Evolutionary conservation across 805 yeast genomes (phyloP).

Genomic region (Saccharomycopsis sp.): DNA sequence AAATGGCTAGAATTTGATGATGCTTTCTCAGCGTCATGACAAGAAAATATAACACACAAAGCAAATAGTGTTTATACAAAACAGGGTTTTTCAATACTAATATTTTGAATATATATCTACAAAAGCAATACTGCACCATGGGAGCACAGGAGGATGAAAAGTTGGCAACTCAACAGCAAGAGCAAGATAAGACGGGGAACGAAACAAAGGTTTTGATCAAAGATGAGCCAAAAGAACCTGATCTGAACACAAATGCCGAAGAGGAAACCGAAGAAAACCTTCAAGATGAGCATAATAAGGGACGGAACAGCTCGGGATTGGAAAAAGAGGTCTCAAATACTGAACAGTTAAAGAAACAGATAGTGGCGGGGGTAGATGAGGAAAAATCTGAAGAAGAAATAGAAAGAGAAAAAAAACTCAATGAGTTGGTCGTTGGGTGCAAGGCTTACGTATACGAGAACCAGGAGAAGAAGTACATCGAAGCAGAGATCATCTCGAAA

Average conservation of each 20-base stretch:
- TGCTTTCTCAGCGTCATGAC: too few relatives aligned
- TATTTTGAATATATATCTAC: too few relatives aligned
- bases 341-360: background rate
- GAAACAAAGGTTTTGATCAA: background rate
- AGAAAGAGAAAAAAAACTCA: conserved; percentile 29
- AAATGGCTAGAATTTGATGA: too few relatives aligned
- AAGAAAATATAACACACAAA: too few relatives aligned
- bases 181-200: background rate
- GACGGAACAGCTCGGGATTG: background rate
- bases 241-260: too few relatives aligned
- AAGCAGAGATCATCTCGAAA: conserved; percentile 79
- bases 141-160: background rate
- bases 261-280: background rate
- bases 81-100: too few relatives aligned
- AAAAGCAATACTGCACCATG: background rate
- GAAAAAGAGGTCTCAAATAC: background rate
- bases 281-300: background rate
- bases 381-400: conserved; percentile 24
- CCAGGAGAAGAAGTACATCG: conserved; percentile 75
- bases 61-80: too few relatives aligned
- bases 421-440: conserved; percentile 66
- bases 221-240: background rate
- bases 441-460: conserved; percentile 57
- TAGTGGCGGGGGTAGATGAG: conserved; percentile 6
- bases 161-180: background rate